phyloP scores from a whole-genome alignment of 2,329 filamentous ascomycete genomes.

The Ceratocystis cubensis region DNA sequence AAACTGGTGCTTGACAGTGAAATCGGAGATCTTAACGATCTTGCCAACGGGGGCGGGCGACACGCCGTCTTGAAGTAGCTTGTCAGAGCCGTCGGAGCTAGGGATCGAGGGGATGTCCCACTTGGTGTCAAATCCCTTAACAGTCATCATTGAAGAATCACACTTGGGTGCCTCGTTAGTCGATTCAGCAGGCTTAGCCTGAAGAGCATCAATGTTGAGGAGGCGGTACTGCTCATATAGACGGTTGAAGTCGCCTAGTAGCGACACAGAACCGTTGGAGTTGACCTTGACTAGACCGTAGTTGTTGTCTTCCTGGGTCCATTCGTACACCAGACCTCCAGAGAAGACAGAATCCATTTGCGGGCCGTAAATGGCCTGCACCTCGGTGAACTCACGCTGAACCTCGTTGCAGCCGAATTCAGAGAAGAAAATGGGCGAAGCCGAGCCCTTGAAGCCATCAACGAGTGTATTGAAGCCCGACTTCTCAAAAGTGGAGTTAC shows the following conservation, averaged over 20 bases:
- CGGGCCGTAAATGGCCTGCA: conserved; percentile 55
- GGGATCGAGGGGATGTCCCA: conserved; percentile 65
- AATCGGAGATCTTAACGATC: conserved; percentile 54
- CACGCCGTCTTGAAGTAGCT: conserved; percentile 67
- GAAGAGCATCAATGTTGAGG: conserved; percentile 57
- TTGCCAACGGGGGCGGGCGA: conserved; percentile 49
- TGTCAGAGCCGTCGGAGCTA: conserved; percentile 42
- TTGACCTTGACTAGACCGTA: conserved; percentile 53
- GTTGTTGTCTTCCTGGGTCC: conserved; percentile 55
- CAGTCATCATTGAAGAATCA: conserved; percentile 51
- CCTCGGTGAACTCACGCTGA: conserved; percentile 62
- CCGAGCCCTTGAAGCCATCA: conserved; percentile 49
- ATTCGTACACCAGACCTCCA: conserved; percentile 74
- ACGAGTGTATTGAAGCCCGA: conserved; percentile 53
- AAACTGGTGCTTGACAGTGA: conserved; percentile 41
- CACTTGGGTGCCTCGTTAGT: conserved; percentile 48
- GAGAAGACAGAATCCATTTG: conserved; percentile 58
- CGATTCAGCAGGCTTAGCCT: conserved; percentile 44
- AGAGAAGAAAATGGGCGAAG: conserved; percentile 69
- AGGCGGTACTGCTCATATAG: conserved; percentile 63
- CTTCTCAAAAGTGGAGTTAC: conserved; percentile 47
- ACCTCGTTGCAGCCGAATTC: conserved; percentile 69
- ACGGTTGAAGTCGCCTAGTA: conserved; percentile 57
- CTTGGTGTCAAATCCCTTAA: conserved; percentile 57
- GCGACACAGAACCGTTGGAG: conserved; percentile 42